Conservation (phyloP, 2,329 filamentous ascomycete genomes). For the Dactylella cylindrospora region DNA sequence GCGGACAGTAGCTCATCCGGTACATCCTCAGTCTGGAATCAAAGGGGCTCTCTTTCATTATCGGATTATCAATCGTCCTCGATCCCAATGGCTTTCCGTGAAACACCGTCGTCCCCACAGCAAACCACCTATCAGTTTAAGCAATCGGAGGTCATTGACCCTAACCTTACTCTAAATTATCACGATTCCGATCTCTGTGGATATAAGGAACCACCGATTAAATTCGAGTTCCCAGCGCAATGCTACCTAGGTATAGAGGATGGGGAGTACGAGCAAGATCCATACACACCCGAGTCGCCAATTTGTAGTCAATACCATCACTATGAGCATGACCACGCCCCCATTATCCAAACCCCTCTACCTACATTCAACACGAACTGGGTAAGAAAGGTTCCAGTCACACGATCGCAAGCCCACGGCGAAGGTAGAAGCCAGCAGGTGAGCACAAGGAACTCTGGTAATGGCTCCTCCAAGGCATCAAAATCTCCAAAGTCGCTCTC, state of each 20-base stretch:
- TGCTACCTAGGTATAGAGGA: conserved; percentile 6
- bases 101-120: conserved; percentile 1
- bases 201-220: conserved; percentile 24
- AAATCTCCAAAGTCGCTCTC: conserved; percentile 16
- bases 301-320: conserved; percentile 7
- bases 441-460: conserved; percentile 3
- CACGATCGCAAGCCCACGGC: conserved; percentile 27
- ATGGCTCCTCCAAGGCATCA: conserved; percentile 4
- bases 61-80: conserved; percentile 26
- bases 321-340: background rate
- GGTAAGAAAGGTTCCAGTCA: conserved; percentile 23
- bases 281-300: conserved; percentile 13
- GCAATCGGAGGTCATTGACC: conserved; percentile 29
- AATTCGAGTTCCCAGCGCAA: conserved; percentile 28
- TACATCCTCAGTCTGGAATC: conserved; percentile 6
- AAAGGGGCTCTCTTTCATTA: background rate
- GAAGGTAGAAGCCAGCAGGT: conserved; percentile 17
- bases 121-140: conserved; percentile 19
- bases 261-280: conserved; percentile 28
- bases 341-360: background rate
- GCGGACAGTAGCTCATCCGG: conserved; percentile 23
- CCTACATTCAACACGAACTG: conserved; percentile 8
- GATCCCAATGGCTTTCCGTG: conserved; percentile 20
- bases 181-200: conserved; percentile 17
- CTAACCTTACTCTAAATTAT: conserved; percentile 32